Evolutionary conservation across 495 filamentous ascomycete genomes (phyloP), one percentile per base, ranked within the genome.

Genomic region (Xylaria curta): DNA sequence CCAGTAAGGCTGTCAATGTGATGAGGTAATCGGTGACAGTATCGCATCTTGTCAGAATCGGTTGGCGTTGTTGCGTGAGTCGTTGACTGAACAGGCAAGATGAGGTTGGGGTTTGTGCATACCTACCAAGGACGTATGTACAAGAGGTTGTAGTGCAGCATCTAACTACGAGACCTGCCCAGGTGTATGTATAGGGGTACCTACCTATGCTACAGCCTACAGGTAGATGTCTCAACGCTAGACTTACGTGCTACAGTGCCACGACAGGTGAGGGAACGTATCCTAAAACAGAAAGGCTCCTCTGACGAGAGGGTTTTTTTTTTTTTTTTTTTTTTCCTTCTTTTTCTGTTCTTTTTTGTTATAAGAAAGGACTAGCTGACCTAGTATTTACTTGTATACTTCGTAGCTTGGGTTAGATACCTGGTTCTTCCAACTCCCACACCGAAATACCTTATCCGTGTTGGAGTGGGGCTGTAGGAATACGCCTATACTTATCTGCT

Each of bases 381-480:
- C 17, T 13, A 12, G 42, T 40, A 40, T 12, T 40, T 46, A 46
- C 33, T 6, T 36, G 15, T 51, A 51, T 51, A 51, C 19, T 6
- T 49, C 28, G 28, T 31, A 31, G 28, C 28, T 38, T 38, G 8
- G 36, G 36, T 49, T 36, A 36, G 33, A 36, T 36, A 36, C 33
- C 38, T 40, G 33, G 1, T 36, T 8, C 38, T 12, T 40, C 9
- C 38, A 40, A 51, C 10, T 42, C 64, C 64, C 64, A 67, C 47
- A 67, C 38, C 47, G 24, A 56, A 53, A 53, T 42, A 19, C 58
- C 49, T 67, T 56, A 67, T 56, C 66, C 56, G 28, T 40, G 40
- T 31, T 19, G 40, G 26, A 54, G 66, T 69, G 66, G 66, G 66
- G 66, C 66, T 59, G 17, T 42, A 38, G 7, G 38, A 69, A 38